Base-by-base conservation (phyloP, 495 filamentous ascomycete genomes). In the Beverwykella pulmonaria region DNA sequence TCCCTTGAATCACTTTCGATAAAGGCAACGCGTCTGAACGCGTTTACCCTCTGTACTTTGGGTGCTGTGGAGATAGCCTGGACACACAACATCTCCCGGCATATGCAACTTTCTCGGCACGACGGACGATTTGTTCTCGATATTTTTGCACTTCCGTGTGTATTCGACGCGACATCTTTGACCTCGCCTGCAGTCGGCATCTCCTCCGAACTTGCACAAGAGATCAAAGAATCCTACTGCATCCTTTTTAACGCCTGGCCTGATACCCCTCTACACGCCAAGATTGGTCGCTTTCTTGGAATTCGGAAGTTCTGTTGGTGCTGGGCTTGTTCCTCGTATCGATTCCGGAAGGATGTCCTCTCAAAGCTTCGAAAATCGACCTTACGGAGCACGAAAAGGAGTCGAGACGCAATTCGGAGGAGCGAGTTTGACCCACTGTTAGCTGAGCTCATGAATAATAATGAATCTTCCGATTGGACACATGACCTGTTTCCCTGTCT, bases 211-310 rank as follows among this genome's bases (percentile, higher is more conserved):
- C 56, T 67, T 12, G 48, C 56, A 1, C 57, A 61, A 30, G 65
- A 67, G 26, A 62, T 67, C n/a, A 19, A 61, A 23, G 65, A 61
- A 26, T 61, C 65, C 10, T 67, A 67, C 29, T 23, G 49, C 22
- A 67, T 67, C 23, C 59, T 67, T 12, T 67, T 58, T 50, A 67
- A 67, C 32, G 57, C 65, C 1, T 62, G 65, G 58, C 58, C 65
- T 1, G 52, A 56, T 12, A 4, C n/a, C 8, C 52, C 58, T 0
- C n/a, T 55, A 15, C 65, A 67, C 29, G 58, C 27, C n/a, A 60
- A 55, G 41, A n/a, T 46, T 22, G 56, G 63, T 25, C 4, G 17
- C 2, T 34, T 36, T 15, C 17, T 65, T 14, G 62, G 57, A 2
- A 22, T 67, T 20, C 55, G 63, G 0, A 44, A 25, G 17, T 15